Conservation (phyloP, 768 basidiomycete species). For the Leccinum subtestaceum region DNA sequence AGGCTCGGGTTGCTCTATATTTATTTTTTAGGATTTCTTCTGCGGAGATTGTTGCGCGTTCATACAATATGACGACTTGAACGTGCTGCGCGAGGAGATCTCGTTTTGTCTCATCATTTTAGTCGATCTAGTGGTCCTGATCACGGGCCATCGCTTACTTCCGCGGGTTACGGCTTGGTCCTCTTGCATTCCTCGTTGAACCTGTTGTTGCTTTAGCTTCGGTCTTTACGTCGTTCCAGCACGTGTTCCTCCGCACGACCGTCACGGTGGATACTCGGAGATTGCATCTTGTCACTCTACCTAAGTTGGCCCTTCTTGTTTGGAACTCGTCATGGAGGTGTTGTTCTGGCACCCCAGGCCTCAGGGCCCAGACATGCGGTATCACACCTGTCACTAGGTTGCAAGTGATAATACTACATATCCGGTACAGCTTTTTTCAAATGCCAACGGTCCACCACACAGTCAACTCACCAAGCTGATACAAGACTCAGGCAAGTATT, state of each 20-base stretch:
- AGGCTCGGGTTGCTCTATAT: background rate
- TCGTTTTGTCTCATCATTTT: background rate
- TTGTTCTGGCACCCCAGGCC: background rate
- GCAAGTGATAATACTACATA: background rate
- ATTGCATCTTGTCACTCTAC: background rate
- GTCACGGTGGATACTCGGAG: background rate
- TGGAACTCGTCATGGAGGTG: background rate
- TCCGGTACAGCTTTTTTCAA: background rate
- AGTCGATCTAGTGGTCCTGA: background rate
- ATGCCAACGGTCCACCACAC: background rate
- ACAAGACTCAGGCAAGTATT: background rate
- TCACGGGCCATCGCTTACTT: background rate
- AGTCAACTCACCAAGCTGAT: background rate
- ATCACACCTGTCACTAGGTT: background rate
- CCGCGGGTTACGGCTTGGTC: background rate
- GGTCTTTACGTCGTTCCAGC: background rate
- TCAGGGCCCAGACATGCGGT: background rate
- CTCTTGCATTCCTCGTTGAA: background rate
- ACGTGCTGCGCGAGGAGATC: background rate
- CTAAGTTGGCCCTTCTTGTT: background rate
- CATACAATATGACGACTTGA: background rate
- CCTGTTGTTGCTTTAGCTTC: background rate
- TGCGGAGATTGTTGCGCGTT: background rate
- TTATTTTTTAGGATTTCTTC: background rate
- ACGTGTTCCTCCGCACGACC: background rate